A percentile compares a stretch with the other conserved stretches of the same genome.
These are phyloP conservation scores for Solanum paucissectum DNA, from an alignment of 257 asterid genomes.

Conservation along the genomic window DNA sequence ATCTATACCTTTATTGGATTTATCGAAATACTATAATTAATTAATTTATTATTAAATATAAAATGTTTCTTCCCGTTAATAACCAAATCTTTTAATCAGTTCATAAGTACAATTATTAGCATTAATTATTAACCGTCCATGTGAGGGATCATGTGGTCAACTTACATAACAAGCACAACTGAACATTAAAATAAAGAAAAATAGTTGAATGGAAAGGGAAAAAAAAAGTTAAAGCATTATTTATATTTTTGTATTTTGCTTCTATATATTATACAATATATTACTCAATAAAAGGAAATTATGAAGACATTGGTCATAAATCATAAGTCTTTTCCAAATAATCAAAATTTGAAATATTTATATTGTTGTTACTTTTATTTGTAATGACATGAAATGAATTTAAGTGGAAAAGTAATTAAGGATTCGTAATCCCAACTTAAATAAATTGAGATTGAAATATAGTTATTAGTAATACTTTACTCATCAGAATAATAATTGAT, in stretches of 20 bases:
- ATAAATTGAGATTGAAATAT: neutral
- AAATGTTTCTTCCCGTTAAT: neutral
- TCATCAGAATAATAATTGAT: neutral
- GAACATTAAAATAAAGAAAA: neutral
- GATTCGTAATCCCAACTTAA: no score
- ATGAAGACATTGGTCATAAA: neutral
- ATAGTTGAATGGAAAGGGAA: neutral
- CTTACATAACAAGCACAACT: neutral
- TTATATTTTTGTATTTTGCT: neutral
- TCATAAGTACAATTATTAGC: neutral
- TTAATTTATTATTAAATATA: neutral
- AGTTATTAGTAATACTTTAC: neutral
- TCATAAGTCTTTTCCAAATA: neutral
- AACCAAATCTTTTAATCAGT: neutral
- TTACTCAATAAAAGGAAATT: neutral
- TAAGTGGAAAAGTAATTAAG: neutral
- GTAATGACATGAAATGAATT: neutral
- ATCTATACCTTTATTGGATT: neutral
- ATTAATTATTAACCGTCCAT: neutral
- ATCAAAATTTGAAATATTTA: neutral
- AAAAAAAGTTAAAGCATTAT: neutral
- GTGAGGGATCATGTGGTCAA: neutral
- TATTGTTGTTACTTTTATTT: neutral
- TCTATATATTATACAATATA: neutral
- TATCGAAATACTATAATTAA: neutral